Conservation (phyloP, 78 protist species). For the Planoprotostelium fungivorum region DNA sequence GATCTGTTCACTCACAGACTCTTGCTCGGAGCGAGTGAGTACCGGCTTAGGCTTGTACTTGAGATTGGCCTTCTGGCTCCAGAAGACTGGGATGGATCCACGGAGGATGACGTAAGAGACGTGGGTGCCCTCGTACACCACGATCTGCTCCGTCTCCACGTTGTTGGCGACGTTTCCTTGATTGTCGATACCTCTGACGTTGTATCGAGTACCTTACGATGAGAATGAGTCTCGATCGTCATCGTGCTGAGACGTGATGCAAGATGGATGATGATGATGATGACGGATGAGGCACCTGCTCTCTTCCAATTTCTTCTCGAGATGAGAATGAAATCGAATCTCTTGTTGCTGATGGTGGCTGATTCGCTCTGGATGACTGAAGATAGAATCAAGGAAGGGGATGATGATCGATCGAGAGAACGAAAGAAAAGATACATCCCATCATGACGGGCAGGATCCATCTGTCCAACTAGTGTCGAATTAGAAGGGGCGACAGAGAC, state of each 20-base stretch:
- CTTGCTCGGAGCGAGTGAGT: conserved; percentile 9
- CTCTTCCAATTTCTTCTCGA: conserved; percentile 49
- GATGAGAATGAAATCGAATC: conserved; percentile 23
- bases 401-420: background rate
- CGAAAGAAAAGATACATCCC: background rate
- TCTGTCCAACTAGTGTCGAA: background rate
- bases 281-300: conserved; percentile 23
- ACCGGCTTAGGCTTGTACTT: conserved; percentile 35
- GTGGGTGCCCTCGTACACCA: conserved; percentile 3
- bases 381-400: background rate
- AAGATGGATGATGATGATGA: too few relatives aligned
- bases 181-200: conserved; percentile 45
- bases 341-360: background rate
- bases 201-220: conserved; percentile 60
- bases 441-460: background rate
- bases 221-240: too few relatives aligned
- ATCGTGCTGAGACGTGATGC: too few relatives aligned
- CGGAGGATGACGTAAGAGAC: conserved; percentile 45
- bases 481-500: too few relatives aligned
- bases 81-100: conserved; percentile 51
- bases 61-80: conserved; percentile 40
- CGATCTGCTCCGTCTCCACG: conserved; percentile 62
- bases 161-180: conserved; percentile 57
- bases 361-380: background rate
- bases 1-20: background rate